phyloP scores from a whole-genome alignment of 805 yeast genomes.

The Lipomyces starkeyi region DNA sequence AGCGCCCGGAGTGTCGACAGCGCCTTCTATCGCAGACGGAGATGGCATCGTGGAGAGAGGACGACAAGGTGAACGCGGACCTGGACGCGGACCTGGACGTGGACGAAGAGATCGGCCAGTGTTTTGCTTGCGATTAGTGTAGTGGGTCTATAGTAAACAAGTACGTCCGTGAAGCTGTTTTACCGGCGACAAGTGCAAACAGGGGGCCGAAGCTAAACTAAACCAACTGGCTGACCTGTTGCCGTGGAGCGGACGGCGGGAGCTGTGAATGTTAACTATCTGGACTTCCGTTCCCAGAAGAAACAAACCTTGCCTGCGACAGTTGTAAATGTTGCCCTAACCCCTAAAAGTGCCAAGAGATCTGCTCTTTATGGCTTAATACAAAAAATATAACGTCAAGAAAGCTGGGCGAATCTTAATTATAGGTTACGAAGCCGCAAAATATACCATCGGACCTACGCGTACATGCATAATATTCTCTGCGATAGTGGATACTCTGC shows the following conservation, averaged over 20 bases:
- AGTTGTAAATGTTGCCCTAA: background rate
- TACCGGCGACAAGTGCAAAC: background rate
- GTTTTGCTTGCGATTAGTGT: background rate
- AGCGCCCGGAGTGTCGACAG: background rate
- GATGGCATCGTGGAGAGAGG: background rate
- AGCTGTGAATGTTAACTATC: background rate
- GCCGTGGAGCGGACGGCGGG: background rate
- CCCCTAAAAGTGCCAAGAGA: background rate
- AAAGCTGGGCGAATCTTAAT: too few relatives aligned
- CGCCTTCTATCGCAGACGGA: background rate
- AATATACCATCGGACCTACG: background rate
- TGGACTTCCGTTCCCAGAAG: background rate
- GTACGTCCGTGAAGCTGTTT: background rate
- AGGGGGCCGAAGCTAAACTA: background rate
- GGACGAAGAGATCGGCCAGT: background rate
- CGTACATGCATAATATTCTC: background rate
- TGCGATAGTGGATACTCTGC: background rate
- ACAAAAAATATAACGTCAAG: too few relatives aligned
- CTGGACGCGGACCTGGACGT: background rate
- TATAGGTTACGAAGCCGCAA: background rate
- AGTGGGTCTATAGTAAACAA: background rate
- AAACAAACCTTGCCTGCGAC: background rate
- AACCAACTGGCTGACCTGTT: background rate
- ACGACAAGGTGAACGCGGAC: background rate
- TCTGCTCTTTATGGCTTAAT: background rate